Evolutionary conservation across 2,329 filamentous ascomycete species (phyloP), one percentile per base, ranked within the genome.

Genomic region (Eutypella sp.): DNA sequence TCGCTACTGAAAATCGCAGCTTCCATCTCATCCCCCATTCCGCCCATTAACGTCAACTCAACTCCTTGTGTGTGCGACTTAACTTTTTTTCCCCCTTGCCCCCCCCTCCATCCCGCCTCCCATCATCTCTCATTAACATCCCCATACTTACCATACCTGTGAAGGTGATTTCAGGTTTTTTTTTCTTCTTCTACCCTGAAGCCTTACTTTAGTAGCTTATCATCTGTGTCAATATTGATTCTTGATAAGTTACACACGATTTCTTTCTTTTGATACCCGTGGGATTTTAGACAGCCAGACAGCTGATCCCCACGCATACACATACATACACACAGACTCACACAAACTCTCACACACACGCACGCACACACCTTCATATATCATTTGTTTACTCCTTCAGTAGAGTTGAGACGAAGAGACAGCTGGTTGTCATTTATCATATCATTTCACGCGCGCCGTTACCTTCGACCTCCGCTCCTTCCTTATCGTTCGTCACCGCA

Each of bases 181-280:
- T n/a, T n/a, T n/a, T n/a, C n/a, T n/a, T n/a, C n/a, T n/a, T n/a
- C n/a, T n/a, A n/a, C n/a, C n/a, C n/a, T n/a, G n/a, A n/a, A n/a
- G n/a, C n/a, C n/a, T n/a, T n/a, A n/a, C n/a, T n/a, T n/a, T n/a
- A n/a, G n/a, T n/a, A 33, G 31, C 36, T 23, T 38, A 13, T 3
- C 10, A 20, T 38, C 20, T 6, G 20, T 39, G 18, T 18, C 44
- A 40, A 36, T 36, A 44, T 47, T 44, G 45, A 50, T 49, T 45
- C 47, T 47, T 41, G 33, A 47, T 49, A 34, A 34, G 15, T 34
- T 16, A 53, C 23, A 41, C n/a, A n/a, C n/a, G n/a, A n/a, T 53
- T 44, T 34, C 53, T 53, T 42, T 47, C 55, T 52, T 52, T 46
- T 47, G 52, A 54, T 54, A 54, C 52, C 52, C 52, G 36, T 11